phyloP scores from a whole-genome alignment of 73 alveolate species.

The Tetrahymena thermophila region DNA sequence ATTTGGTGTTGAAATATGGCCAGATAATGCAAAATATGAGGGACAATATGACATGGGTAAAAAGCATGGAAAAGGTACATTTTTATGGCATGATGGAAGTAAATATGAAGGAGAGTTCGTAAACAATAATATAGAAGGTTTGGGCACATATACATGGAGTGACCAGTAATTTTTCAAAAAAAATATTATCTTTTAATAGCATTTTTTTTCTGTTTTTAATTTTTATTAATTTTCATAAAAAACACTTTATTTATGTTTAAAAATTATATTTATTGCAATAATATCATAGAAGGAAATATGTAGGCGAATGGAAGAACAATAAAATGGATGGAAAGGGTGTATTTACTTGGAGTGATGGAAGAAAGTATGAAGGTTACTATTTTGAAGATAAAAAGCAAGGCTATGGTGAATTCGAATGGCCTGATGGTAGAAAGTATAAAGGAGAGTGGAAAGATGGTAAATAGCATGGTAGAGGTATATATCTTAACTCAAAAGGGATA shows the following conservation, averaged over 20 bases:
- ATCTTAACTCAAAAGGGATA: slow-evolving; percentile 22
- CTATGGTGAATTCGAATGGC: slow-evolving; percentile 53
- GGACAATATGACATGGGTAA: slow-evolving; percentile 52
- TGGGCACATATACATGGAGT: slow-evolving; percentile 8
- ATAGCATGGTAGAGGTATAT: slow-evolving; percentile 46
- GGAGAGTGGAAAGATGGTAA: slow-evolving; percentile 57
- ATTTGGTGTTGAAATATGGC: slow-evolving; percentile 55
- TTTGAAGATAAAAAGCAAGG: slow-evolving; percentile 67
- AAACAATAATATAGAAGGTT: slow-evolving; percentile 24
- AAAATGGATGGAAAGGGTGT: slow-evolving; percentile 55
- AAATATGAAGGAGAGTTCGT: slow-evolving; percentile 57
- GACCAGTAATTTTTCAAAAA: background rate
- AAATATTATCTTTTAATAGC: background rate
- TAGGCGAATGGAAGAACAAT: background rate
- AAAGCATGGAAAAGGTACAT: slow-evolving; percentile 51
- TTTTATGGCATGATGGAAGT: slow-evolving; percentile 51
- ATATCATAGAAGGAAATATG: background rate
- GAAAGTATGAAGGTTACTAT: slow-evolving; percentile 51
- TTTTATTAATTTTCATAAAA: no score
- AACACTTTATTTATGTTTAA: no score
- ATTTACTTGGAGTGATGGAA: slow-evolving; percentile 50
- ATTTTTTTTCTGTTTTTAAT: no score
- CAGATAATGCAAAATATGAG: slow-evolving; percentile 52
- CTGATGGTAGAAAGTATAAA: slow-evolving; percentile 36
- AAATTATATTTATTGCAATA: no score